Evolutionary conservation across 2,329 filamentous ascomycete genomes (phyloP), one percentile per base, ranked within the genome.

Genomic region (Trichoderma endophyticum): DNA sequence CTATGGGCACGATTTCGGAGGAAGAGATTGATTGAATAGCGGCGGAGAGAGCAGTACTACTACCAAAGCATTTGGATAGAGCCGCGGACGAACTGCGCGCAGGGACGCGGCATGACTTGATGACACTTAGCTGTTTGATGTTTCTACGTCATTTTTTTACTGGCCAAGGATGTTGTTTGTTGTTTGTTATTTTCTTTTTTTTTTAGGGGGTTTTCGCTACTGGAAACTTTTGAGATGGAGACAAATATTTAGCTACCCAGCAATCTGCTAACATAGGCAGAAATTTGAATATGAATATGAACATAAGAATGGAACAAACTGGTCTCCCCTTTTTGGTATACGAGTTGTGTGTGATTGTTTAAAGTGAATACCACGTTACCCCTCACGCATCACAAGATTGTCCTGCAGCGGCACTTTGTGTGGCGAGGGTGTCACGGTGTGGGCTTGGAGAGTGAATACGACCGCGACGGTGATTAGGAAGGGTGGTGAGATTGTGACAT

Each of bases 201-300:
- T 28, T 32, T 43, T 34, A 36, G 30, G 32, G 21, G 14, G 18
- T 56, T 59, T 30, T 51, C 43, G 64, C 6, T 15, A 67, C 51
- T 69, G 36, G 26, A 48, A 69, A 67, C 51, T 67, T 56, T 56
- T 54, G 57, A 61, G 57, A 69, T 36, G 48, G 48, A 70, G 66
- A 70, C 66, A 36, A 43, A 36, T 51, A 30, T 70, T 43, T 70
- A 70, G 67, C 67, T 43, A 43, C 15, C 14, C 61, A 62, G 36
- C 56, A 36, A 18, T 61, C 66, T 69, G 57, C 67, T 26, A 36
- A 51, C 60, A 69, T 62, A n/a, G 39, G 67, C 67, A 70, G 67
- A n/a, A 51, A 51, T 70, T 54, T 70, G 66, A 54, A 62, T 67
- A 67, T 67, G 64, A 67, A 67, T 67, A 67, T 59, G 64, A 59